These are phyloP conservation scores for Ciborinia camelliae DNA, from an alignment of 2,329 filamentous ascomycete genomes.

Conservation along the genomic window DNA sequence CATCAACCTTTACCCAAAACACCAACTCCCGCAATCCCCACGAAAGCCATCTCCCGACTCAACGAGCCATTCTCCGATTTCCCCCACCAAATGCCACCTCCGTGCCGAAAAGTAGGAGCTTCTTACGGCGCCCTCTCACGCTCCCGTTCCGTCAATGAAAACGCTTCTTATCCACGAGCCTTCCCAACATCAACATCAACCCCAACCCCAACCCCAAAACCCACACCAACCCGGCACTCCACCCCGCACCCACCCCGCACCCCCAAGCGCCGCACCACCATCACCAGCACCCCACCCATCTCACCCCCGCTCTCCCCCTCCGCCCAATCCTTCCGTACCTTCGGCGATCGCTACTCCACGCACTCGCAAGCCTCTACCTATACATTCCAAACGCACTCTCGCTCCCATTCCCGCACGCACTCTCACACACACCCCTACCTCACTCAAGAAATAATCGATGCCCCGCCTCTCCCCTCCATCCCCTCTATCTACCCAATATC, in stretches of 20 bases:
- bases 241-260: too few relatives aligned
- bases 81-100: not conserved
- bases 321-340: slow-evolving; percentile 11
- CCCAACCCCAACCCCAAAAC: slow-evolving; percentile 2
- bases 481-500: not conserved
- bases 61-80: slow-evolving; percentile 7
- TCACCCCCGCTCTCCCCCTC: not conserved
- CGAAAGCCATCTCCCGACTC: not conserved
- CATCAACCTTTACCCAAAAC: not conserved
- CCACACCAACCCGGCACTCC: too few relatives aligned
- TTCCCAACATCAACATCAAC: not conserved
- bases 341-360: slow-evolving; percentile 1
- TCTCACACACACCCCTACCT: slow-evolving; percentile 8
- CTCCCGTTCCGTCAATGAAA: not conserved
- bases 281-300: too few relatives aligned
- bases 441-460: slow-evolving; percentile 1
- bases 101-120: not conserved
- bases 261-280: too few relatives aligned
- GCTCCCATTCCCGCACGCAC: too few relatives aligned
- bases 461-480: not conserved
- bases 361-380: slow-evolving; percentile 8
- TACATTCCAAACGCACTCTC: slow-evolving; percentile 12
- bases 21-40: not conserved
- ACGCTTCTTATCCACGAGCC: not conserved
- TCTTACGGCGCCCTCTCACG: not conserved